Conservation (phyloP, 2,329 filamentous ascomycete genomes). For the Endoconidiophora polonica region DNA sequence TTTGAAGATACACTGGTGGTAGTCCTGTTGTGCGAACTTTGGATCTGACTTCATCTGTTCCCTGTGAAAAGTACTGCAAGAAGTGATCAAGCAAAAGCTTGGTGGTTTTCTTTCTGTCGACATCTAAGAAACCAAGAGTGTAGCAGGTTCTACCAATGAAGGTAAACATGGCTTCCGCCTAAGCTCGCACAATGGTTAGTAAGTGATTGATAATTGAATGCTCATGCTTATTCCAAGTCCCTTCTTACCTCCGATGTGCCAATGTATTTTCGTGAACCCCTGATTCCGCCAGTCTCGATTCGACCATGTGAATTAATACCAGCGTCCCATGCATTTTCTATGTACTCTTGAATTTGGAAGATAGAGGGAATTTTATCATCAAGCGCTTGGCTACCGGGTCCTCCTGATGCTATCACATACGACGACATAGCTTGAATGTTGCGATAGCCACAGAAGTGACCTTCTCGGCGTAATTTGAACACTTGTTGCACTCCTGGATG, state of each 20-base stretch:
- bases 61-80: constrained; percentile 57
- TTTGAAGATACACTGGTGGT: constrained; percentile 81
- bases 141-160: constrained; percentile 50
- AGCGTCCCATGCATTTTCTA: constrained; percentile 75
- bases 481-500: constrained; percentile 61
- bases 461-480: constrained; percentile 63
- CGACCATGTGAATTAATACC: constrained; percentile 63
- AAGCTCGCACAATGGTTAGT: not conserved
- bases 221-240: not conserved
- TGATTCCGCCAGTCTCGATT: constrained; percentile 71
- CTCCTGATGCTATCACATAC: constrained; percentile 47
- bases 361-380: constrained; percentile 51
- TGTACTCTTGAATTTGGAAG: constrained; percentile 66
- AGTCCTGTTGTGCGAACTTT: constrained; percentile 57
- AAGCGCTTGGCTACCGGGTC: constrained; percentile 44
- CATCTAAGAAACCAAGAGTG: not conserved
- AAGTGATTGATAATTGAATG: not conserved
- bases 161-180: constrained; percentile 66
- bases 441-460: constrained; percentile 85
- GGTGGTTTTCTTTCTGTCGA: not conserved
- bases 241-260: constrained; percentile 71
- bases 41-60: constrained; percentile 26
- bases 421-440: constrained; percentile 88
- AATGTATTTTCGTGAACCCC: constrained; percentile 85
- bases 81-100: constrained; percentile 27